Evolutionary conservation across 2,329 filamentous ascomycete genomes (phyloP).

Genomic region (Lachnellula hyalina): DNA sequence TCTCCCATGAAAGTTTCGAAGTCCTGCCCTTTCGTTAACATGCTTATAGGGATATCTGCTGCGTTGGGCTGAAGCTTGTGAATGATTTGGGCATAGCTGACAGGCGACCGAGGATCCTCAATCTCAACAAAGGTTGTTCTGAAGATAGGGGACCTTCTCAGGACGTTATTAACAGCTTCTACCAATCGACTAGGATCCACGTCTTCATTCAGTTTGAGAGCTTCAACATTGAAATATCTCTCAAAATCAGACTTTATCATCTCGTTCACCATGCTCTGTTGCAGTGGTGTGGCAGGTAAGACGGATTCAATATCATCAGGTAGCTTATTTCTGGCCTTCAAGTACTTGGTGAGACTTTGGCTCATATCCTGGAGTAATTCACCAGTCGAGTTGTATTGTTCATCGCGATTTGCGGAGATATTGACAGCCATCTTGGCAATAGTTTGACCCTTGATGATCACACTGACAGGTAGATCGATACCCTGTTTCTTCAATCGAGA

Average conservation of each 20-base stretch:
- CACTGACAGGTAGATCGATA: slow-evolving; percentile 62
- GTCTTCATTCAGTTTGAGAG: slow-evolving; percentile 53
- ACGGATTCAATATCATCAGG: slow-evolving; percentile 48
- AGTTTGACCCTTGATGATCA: slow-evolving; percentile 68
- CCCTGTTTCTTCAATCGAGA: slow-evolving; percentile 59
- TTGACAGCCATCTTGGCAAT: slow-evolving; percentile 53
- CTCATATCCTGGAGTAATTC: slow-evolving; percentile 25
- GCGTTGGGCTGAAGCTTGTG: slow-evolving; percentile 18
- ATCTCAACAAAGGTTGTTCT: slow-evolving; percentile 68
- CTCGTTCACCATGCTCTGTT: slow-evolving; percentile 80
- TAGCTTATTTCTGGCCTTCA: slow-evolving; percentile 32
- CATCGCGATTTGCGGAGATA: slow-evolving; percentile 14
- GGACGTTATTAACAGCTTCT: slow-evolving; percentile 56
- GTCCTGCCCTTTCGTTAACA: not conserved
- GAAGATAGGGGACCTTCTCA: slow-evolving; percentile 61
- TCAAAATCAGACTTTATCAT: slow-evolving; percentile 71
- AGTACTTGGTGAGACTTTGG: slow-evolving; percentile 35
- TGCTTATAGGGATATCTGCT: not conserved
- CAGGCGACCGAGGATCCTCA: slow-evolving; percentile 51
- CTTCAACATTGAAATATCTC: slow-evolving; percentile 81
- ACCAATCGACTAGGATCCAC: slow-evolving; percentile 54
- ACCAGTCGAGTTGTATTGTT: not conserved
- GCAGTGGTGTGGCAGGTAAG: slow-evolving; percentile 73
- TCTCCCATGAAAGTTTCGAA: slow-evolving; percentile 34
- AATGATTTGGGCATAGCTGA: slow-evolving; percentile 53